Evolutionary conservation across 345 rosid genomes (phyloP).

Genomic region (Rubroshorea leprosula): DNA sequence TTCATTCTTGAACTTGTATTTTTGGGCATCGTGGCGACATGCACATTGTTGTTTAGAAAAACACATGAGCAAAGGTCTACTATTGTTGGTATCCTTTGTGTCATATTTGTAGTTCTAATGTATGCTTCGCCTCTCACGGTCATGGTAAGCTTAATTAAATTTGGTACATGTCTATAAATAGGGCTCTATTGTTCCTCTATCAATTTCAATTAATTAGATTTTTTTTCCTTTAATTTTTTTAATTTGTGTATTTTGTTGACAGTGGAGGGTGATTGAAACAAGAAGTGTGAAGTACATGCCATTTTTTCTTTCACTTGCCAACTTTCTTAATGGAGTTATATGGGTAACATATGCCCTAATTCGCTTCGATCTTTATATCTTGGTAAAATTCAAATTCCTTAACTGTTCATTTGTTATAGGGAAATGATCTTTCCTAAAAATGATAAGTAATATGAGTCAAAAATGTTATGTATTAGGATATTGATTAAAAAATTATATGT

Average conservation of each 20-base stretch:
- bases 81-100: conserved; percentile 46
- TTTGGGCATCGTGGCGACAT: conserved; percentile 7
- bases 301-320: conserved; percentile 35
- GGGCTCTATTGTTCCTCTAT: background rate
- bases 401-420: too few species aligned
- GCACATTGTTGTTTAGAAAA: conserved; percentile 11
- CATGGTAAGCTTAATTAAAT: conserved; percentile 22
- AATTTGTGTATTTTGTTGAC: background rate
- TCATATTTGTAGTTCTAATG: conserved; percentile 40
- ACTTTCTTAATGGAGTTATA: conserved; percentile 28
- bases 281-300: conserved; percentile 60
- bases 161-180: background rate
- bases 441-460: too few species aligned
- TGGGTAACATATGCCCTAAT: conserved; percentile 41
- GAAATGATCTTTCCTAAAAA: too few species aligned
- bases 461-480: too few species aligned
- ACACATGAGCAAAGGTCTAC: conserved; percentile 20
- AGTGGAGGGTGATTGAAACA: conserved; percentile 33
- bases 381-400: too few species aligned
- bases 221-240: background rate
- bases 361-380: conserved; percentile 33
- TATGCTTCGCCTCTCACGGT: conserved; percentile 42
- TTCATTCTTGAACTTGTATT: conserved; percentile 6
- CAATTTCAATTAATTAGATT: background rate
- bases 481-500: too few species aligned